Evolutionary conservation across 306 rosid genomes (phyloP), one percentile per base, ranked within the genome.

Genomic region (Pueraria montana): DNA sequence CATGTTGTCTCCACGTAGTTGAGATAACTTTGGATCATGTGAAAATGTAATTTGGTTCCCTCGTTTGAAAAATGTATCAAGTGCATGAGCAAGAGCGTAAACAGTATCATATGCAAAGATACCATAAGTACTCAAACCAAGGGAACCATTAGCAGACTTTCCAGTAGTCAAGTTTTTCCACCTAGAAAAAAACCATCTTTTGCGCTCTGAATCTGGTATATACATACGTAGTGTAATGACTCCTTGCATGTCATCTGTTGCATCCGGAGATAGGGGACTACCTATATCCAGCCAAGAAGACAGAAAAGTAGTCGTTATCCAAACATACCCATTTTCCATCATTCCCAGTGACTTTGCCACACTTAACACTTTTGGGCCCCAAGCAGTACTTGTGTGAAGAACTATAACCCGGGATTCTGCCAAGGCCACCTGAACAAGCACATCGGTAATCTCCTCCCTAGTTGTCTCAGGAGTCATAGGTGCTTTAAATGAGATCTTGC

Each of bases 21-120:
- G 24, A 49, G 82, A 34, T 86, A 92, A 66, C 86, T 84, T 90
- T 0, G 96, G 79, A 85, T 90, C 95, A 62, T 80, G 79, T 27
- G 98, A 93, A 82, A 93, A 96, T 56, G 99, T 86, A 64, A 80
- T 86, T 3, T 65, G 79, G 80, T 88, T 95, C 65, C 99, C 98
- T 86, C 82, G 89, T 73, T 96, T 80, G 72, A 96, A 87, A 88
- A 96, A 92, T 23, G 91, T 30, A 83, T 89, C 87, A 55, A 96
- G 90, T 11, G 94, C 96, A 76, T n/a, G 98, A 79, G 98, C 99
- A 80, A 96, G 94, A 78, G 92, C 80, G 86, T 89, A 92, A 45
- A 96, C 97, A 55, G 96, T 91, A 68, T 96, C 97, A 86, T 92
- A 94, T 46, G 99, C 98, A 90, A 88, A 91, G 67, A 96, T 87